Percentiles rank a stretch among this genome's conserved stretches.
phyloP scores from a whole-genome alignment of 2,329 filamentous ascomycete species.

The Neoscytalidium dimidiatum region DNA sequence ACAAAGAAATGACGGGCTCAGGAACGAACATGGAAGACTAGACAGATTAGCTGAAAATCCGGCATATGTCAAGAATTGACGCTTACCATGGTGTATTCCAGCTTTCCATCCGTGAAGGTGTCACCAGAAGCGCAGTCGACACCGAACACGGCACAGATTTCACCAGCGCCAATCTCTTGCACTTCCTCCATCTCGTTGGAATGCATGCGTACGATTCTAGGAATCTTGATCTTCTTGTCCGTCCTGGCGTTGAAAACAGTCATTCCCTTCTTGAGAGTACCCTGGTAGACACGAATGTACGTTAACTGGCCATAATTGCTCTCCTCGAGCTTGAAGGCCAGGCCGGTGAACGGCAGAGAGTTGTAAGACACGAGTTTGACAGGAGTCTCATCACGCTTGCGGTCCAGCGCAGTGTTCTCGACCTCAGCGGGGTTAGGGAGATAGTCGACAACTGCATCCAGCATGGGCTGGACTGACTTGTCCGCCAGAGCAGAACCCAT shows the following conservation, averaged over 20 bases:
- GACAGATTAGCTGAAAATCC: background rate
- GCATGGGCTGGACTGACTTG: conserved; percentile 93
- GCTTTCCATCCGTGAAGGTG: conserved; percentile 91
- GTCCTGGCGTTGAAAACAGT: conserved; percentile 92
- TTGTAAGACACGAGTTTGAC: conserved; percentile 93
- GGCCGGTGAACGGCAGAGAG: conserved; percentile 86
- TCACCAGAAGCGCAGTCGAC: conserved; percentile 97
- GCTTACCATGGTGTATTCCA: conserved; percentile 82
- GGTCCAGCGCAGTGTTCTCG: conserved; percentile 85
- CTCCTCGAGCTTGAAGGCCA: conserved; percentile 98
- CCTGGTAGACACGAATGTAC: conserved; percentile 98
- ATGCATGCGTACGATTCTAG: conserved; percentile 98
- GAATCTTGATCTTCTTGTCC: conserved; percentile 94
- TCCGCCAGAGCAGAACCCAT: conserved; percentile 96
- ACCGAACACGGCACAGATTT: conserved; percentile 98
- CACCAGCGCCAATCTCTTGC: conserved; percentile 85
- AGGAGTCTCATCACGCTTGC: conserved; percentile 71
- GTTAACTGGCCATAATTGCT: conserved; percentile 98
- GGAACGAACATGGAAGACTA: conserved; percentile 92
- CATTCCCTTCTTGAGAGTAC: conserved; percentile 81
- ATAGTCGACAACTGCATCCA: conserved; percentile 95
- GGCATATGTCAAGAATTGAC: too few species aligned
- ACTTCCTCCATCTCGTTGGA: conserved; percentile 99
- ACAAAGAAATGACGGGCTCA: conserved; percentile 96
- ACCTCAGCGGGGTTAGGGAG: conserved; percentile 90